Evolutionary conservation across 2,329 filamentous ascomycete genomes (phyloP).

Genomic region (Beauveria medogensis): DNA sequence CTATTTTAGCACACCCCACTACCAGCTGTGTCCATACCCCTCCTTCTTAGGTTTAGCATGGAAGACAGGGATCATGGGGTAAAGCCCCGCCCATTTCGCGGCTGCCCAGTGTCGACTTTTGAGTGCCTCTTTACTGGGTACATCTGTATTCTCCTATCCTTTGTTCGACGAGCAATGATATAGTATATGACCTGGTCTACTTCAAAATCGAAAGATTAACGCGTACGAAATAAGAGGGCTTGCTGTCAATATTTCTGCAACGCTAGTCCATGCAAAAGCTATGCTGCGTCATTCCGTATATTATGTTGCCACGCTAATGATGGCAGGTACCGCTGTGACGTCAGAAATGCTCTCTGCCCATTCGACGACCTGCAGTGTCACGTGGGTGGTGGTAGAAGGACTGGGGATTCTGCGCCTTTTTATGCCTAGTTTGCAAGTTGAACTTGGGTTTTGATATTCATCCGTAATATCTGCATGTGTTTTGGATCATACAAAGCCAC

Average conservation of each 20-base stretch:
- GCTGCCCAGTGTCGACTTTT: not conserved
- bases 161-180: not conserved
- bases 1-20: not conserved
- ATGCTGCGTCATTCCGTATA: not conserved
- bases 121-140: not conserved
- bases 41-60: not conserved
- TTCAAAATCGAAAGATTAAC: too few relatives aligned
- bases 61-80: not conserved
- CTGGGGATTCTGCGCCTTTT: not conserved
- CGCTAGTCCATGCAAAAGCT: not conserved
- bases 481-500: not conserved
- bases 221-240: too few relatives aligned
- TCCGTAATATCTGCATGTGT: too few relatives aligned
- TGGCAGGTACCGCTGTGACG: not conserved
- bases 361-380: not conserved
- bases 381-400: not conserved
- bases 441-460: not conserved
- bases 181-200: too few relatives aligned
- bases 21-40: not conserved
- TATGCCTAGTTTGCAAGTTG: not conserved
- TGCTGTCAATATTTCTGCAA: too few relatives aligned
- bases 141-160: not conserved
- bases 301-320: not conserved
- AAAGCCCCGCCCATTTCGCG: not conserved
- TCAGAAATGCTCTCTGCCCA: not conserved